Base-by-base conservation (phyloP, 2,329 filamentous ascomycete genomes). In the Davidsoniella eucalypti region DNA sequence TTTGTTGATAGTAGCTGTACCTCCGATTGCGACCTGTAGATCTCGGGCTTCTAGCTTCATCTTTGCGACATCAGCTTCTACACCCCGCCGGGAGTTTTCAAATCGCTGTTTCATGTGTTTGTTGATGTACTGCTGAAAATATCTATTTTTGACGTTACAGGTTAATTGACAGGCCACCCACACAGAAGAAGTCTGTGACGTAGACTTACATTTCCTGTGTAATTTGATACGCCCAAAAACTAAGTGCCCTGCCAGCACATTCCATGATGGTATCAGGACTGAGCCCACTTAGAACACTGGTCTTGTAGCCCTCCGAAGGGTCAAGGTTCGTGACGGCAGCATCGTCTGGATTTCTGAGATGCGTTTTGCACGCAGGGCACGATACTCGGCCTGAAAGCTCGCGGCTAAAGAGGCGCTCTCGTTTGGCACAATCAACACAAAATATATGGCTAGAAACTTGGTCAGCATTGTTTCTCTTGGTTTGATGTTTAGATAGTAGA, bases 301-400 rank as follows among this genome's bases (percentile, higher is more conserved):
- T 87, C 64, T 94, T 94, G 69, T 92, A 94, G 56, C 93, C 87
- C 58, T 95, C 88, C 0, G 78, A 80, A 0, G 87, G 87, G 54
- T 81, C 84, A 39, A 95, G 70, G 26, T 78, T 73, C 1, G 81
- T 75, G 17, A 81, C 69, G 8, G 84, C 77, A 3, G 80, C 84
- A 65, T 93, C 86, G 57, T 93, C 83, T 0, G 78, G 78, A 55
- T 81, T 83, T 6, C 68, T 66, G 2, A 95, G 72, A 7, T 71
- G 70, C 2, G 77, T 73, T 33, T 76, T 69, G 60, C 90, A 96
- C 23, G 84, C 85, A 49, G 87, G 88, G 60, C 88, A 96, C 1
- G 66, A 58, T 2, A 68, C 67, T 21, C 73, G 68, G 7, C 53
- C 54, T 7, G 54, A 54, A 2, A 53, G 42, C 5, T 59, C 58